Evolutionary conservation across 169 alveolate species (phyloP).

Genomic region (Theileria luwenshuni): DNA sequence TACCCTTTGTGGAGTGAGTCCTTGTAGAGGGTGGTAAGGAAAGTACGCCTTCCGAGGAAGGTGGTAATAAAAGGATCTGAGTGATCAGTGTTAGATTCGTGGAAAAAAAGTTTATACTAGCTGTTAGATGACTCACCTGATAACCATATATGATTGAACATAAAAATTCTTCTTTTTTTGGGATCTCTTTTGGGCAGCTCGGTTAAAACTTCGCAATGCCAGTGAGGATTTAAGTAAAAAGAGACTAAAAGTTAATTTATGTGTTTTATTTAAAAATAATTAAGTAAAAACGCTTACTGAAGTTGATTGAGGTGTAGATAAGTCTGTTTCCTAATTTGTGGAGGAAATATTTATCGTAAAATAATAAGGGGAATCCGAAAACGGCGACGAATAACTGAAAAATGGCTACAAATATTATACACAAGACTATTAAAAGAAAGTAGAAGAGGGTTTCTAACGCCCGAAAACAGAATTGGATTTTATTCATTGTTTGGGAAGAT

Average conservation of each 20-base stretch:
- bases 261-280: background rate
- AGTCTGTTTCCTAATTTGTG: constrained; percentile 28
- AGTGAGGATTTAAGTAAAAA: constrained; percentile 20
- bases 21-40: constrained; percentile 39
- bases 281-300: constrained; percentile 13
- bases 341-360: constrained; percentile 17
- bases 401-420: background rate
- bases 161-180: constrained; percentile 29
- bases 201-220: constrained; percentile 36
- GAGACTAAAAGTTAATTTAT: constrained; percentile 13
- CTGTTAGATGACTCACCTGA: constrained; percentile 3
- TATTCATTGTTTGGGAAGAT: constrained; percentile 12
- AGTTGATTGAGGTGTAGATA: background rate
- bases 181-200: constrained; percentile 38
- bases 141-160: constrained; percentile 49
- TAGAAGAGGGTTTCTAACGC: constrained; percentile 27
- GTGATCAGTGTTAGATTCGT: background rate
- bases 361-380: constrained; percentile 15
- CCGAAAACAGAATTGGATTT: background rate
- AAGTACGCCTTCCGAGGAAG: constrained; percentile 15
- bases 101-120: background rate
- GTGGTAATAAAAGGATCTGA: constrained; percentile 49
- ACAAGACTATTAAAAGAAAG: background rate
- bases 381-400: constrained; percentile 4
- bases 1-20: constrained; percentile 52